phyloP scores from a whole-genome alignment of 352 stramenopile species.

The Globisporangium irregulare region DNA sequence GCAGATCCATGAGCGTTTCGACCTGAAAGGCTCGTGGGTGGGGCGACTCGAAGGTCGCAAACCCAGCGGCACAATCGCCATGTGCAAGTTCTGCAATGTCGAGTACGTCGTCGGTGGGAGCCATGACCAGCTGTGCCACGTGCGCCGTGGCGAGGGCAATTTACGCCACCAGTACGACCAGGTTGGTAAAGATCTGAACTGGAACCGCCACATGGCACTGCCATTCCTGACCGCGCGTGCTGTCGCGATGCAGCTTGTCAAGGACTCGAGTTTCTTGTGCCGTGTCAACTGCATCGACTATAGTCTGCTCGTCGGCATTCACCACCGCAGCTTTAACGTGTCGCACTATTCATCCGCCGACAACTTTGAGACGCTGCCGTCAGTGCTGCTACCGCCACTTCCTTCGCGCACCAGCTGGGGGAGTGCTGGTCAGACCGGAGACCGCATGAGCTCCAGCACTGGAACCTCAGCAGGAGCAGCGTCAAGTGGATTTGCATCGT shows the following conservation, averaged over 20 bases:
- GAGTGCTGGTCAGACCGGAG: neutral
- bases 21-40: constrained; percentile 87
- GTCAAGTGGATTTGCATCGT: neutral
- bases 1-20: constrained; percentile 80
- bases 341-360: constrained; percentile 67
- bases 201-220: constrained; percentile 79
- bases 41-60: constrained; percentile 71
- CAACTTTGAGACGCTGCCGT: constrained; percentile 34
- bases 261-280: constrained; percentile 89
- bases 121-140: constrained; percentile 66
- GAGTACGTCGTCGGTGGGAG: constrained; percentile 67
- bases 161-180: constrained; percentile 76
- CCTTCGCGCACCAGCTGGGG: constrained; percentile 17
- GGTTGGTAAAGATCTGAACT: constrained; percentile 83
- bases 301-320: constrained; percentile 91
- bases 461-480: neutral
- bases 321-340: constrained; percentile 87
- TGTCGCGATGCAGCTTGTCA: constrained; percentile 69
- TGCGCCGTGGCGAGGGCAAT: constrained; percentile 59
- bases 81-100: constrained; percentile 70
- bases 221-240: constrained; percentile 45
- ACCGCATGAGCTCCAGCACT: constrained; percentile 21
- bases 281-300: constrained; percentile 96
- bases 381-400: neutral
- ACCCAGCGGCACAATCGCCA: constrained; percentile 58